A percentile compares a stretch with the other conserved stretches of the same genome.
Conservation (phyloP, 2,329 filamentous ascomycete species). For the Botrytis elliptica region DNA sequence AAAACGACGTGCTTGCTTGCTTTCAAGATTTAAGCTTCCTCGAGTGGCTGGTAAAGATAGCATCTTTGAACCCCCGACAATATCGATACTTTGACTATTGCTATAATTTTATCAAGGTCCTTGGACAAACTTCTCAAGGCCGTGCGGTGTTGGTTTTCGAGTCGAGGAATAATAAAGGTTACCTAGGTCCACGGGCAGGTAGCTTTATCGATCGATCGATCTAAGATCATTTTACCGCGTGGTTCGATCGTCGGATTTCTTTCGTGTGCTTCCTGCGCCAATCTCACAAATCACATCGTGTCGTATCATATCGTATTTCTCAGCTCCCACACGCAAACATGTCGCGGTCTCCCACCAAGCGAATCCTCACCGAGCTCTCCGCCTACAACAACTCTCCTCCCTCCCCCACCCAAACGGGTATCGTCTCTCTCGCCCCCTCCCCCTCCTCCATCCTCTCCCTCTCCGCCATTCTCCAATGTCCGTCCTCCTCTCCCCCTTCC, state of each 20-base stretch:
- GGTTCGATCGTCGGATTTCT: background rate
- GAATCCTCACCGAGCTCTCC: conserved; percentile 58
- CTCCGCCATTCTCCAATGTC: conserved; percentile 49
- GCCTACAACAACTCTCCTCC: conserved; percentile 42
- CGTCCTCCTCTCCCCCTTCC: conserved; percentile 59
- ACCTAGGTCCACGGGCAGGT: background rate
- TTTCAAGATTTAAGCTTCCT: background rate
- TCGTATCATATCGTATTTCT: background rate
- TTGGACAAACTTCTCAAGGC: background rate
- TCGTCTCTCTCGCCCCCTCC: conserved; percentile 57
- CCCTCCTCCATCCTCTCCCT: conserved; percentile 55
- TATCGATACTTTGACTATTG: background rate
- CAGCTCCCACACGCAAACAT: conserved; percentile 17
- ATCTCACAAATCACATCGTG: background rate
- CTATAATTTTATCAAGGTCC: background rate
- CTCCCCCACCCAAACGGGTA: conserved; percentile 51
- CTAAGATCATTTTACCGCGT: too few species aligned
- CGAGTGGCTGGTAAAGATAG: background rate
- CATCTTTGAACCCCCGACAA: background rate
- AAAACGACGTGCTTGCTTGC: background rate
- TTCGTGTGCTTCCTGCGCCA: background rate
- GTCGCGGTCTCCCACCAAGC: conserved; percentile 48
- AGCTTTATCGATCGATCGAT: background rate
- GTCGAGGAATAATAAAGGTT: background rate
- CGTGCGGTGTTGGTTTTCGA: background rate